Percentiles rank a stretch among this genome's conserved stretches.
Conservation (phyloP, 2,329 filamentous ascomycete genomes). For the Botrytis hyacinthi region DNA sequence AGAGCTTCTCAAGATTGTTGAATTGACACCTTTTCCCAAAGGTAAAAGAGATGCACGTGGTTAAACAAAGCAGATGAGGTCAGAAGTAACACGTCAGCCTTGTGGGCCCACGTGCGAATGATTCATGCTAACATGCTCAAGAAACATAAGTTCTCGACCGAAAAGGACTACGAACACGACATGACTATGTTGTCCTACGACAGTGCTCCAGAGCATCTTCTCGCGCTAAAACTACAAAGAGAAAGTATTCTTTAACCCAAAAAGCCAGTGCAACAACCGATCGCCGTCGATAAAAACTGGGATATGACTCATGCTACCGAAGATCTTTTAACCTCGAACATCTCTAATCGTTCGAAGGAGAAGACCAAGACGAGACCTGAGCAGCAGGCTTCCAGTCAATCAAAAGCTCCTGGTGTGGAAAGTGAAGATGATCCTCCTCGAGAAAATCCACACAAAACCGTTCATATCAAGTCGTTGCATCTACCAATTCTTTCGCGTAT, state of each 20-base stretch:
- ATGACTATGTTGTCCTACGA: background rate
- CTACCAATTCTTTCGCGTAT: background rate
- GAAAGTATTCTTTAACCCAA: background rate
- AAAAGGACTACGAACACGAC: background rate
- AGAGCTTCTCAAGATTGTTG: background rate
- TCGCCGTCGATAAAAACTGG: background rate
- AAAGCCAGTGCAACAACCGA: background rate
- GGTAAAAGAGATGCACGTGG: background rate
- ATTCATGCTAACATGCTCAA: background rate
- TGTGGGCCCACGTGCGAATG: background rate
- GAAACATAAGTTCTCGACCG: background rate
- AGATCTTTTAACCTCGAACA: background rate
- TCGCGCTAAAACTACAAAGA: background rate
- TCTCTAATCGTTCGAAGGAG: background rate
- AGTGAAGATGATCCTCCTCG: background rate
- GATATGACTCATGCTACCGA: background rate
- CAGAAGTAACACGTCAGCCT: background rate
- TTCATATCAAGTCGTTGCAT: background rate
- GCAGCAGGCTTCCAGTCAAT: background rate
- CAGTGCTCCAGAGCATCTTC: background rate
- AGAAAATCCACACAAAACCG: background rate
- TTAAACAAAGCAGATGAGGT: background rate
- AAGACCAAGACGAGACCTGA: background rate
- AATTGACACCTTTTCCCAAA: background rate
- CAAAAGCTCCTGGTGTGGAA: accelerated